Base-by-base conservation (phyloP, 345 rosid genomes). In the Euphorbia pulcherrima region DNA sequence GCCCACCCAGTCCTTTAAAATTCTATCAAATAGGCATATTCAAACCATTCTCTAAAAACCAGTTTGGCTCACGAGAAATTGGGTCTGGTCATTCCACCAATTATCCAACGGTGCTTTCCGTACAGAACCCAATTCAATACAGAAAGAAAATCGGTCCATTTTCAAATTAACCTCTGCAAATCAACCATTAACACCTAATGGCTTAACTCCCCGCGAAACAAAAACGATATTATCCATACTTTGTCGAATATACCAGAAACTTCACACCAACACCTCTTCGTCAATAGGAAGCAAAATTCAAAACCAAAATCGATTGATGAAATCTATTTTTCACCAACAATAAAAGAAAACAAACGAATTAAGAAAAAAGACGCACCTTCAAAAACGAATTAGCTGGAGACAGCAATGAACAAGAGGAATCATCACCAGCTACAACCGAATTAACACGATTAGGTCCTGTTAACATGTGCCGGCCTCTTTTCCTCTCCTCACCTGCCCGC, bases 301-400 rank as follows among this genome's bases (percentile, higher is more conserved):
- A 44, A 44, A 44, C 50, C 50, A 12, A 44, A 11, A 44, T 12
- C 1, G 18, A 44, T 7, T 44, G 16, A 44, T 2, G 50, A 44
- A 44, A 44, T 44, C 16, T 2, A 44, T 7, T 12, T 54, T 28
- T 40, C 46, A 68, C 21, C 39, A 53, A n/a, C 8, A 53, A 20
- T 2, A 53, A 7, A n/a, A 21, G 28, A 53, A 23, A n/a, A 33
- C 37, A 64, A 61, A 29, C 21, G 80, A 44, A 44, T 44, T 44
- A 50, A 8, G 8, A 53, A 24, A 53, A 52, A n/a, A 72, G n/a
- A 64, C 3, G 26, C 59, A 64, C 70, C 57, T 53, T 53, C 76
- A 6, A 79, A 56, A 86, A 86, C 10, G 67, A 87, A 78, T 79
- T 74, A 75, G 80, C 39, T 17, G 82, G 75, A 77, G 83, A 81